These are phyloP conservation scores for Paecilomyces variotii DNA, from an alignment of 2,329 filamentous ascomycete genomes.

Conservation along the genomic window DNA sequence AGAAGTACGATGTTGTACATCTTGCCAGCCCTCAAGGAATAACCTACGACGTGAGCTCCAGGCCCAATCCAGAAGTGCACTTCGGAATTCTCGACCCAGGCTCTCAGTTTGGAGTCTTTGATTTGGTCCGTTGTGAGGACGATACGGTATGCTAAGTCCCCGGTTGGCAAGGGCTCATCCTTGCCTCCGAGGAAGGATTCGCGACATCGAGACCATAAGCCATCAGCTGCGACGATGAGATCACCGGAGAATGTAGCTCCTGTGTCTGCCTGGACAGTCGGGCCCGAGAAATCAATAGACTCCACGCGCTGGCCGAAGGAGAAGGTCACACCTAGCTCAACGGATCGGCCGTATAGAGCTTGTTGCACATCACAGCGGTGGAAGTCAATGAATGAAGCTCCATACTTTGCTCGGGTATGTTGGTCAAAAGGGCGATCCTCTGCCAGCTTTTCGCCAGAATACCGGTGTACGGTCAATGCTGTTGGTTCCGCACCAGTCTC, in stretches of 20 bases:
- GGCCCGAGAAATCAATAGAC: neutral
- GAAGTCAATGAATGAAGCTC: slow-evolving; percentile 51
- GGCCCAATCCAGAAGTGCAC: slow-evolving; percentile 59
- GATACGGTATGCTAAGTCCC: slow-evolving; percentile 59
- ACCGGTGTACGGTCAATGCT: slow-evolving; percentile 26
- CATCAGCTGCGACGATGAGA: neutral
- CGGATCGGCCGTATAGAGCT: neutral
- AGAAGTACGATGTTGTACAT: slow-evolving; percentile 61
- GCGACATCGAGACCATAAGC: slow-evolving; percentile 3
- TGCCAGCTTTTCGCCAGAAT: slow-evolving; percentile 27
- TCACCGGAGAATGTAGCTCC: neutral
- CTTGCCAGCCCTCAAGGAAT: slow-evolving; percentile 50
- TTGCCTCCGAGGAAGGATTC: slow-evolving; percentile 26
- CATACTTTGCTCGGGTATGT: slow-evolving; percentile 48
- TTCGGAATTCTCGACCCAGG: slow-evolving; percentile 46
- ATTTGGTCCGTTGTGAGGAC: slow-evolving; percentile 44
- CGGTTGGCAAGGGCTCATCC: slow-evolving; percentile 49
- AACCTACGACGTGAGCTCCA: slow-evolving; percentile 53
- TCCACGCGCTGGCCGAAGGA: slow-evolving; percentile 1
- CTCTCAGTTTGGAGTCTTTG: slow-evolving; percentile 41
- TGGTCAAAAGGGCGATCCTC: slow-evolving; percentile 45
- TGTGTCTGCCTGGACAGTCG: neutral
- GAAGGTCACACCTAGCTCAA: slow-evolving; percentile 4
- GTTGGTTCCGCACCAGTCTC: slow-evolving; percentile 23
- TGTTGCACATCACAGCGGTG: slow-evolving; percentile 35